These are phyloP conservation scores for Penicillium egyptiacum DNA, from an alignment of 495 filamentous ascomycete species.

Conservation along the genomic window DNA sequence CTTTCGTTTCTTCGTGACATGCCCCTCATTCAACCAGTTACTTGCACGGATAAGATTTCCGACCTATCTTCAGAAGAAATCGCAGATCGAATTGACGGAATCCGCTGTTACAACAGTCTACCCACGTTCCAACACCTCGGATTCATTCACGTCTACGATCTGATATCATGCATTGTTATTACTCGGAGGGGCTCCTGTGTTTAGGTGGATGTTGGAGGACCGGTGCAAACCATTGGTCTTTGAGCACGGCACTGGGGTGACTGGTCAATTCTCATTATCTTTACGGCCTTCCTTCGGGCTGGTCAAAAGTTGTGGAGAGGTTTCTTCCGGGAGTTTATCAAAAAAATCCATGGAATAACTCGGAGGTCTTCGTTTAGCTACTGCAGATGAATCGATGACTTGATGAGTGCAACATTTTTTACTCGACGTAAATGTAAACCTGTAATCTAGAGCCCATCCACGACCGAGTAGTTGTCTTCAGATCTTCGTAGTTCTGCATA, in stretches of 20 bases:
- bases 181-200: conserved; percentile 41
- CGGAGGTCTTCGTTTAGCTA: conserved; percentile 32
- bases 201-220: conserved; percentile 41
- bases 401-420: conserved; percentile 17
- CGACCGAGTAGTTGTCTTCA: not conserved
- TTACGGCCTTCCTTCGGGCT: conserved; percentile 20
- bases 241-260: conserved; percentile 34
- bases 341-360: conserved; percentile 33
- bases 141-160: conserved; percentile 27
- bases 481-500: not conserved
- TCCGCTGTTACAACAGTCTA: conserved; percentile 34
- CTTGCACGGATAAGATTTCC: conserved; percentile 29
- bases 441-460: not conserved
- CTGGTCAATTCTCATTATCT: conserved; percentile 43
- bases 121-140: conserved; percentile 32
- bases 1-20: conserved; percentile 38
- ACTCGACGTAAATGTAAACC: not conserved
- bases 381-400: conserved; percentile 33
- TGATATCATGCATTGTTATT: conserved; percentile 25
- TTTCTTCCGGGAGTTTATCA: conserved; percentile 39
- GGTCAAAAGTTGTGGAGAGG: conserved; percentile 43
- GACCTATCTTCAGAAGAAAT: conserved; percentile 27
- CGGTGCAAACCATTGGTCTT: conserved; percentile 21
- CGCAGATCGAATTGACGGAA: conserved; percentile 31
- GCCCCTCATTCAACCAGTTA: conserved; percentile 32